Evolutionary conservation across 2,329 filamentous ascomycete species (phyloP).

Genomic region (Ophiostoma pallidulum): DNA sequence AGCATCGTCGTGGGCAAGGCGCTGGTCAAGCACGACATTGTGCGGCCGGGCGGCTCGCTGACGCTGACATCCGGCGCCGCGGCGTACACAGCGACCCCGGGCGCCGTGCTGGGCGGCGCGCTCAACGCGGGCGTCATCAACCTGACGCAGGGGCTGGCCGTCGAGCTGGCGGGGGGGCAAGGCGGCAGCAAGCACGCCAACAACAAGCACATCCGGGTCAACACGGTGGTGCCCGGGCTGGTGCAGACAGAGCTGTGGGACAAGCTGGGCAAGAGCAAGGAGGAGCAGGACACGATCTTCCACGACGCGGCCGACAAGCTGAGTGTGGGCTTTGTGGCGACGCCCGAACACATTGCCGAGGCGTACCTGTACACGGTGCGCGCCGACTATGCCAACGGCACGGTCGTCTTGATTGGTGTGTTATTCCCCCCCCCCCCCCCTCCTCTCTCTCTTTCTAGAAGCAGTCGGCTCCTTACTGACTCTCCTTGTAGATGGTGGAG

Average conservation of each 20-base stretch:
- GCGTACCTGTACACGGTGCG: constrained; percentile 22
- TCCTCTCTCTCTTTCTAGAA: not conserved
- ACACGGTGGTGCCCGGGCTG: constrained; percentile 25
- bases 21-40: constrained; percentile 27
- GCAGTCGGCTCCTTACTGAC: not conserved
- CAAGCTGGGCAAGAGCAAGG: constrained; percentile 22
- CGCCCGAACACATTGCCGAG: constrained; percentile 22
- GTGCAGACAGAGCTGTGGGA: constrained; percentile 26
- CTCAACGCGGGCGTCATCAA: constrained; percentile 24
- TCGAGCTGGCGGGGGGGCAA: constrained; percentile 21
- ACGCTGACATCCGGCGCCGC: constrained; percentile 29
- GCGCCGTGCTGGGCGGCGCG: constrained; percentile 25
- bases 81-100: constrained; percentile 24
- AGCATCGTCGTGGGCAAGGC: constrained; percentile 28
- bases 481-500: constrained; percentile 6
- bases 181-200: too few relatives aligned
- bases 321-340: constrained; percentile 22
- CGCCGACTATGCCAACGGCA: constrained; percentile 23
- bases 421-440: not conserved
- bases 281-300: constrained; percentile 21
- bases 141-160: constrained; percentile 21
- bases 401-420: constrained; percentile 21
- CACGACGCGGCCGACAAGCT: constrained; percentile 16
- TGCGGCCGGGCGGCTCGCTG: constrained; percentile 27
- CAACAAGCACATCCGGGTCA: constrained; percentile 22